Conservation (phyloP, 257 asterid genomes). For the Thymus quinquecostatus region DNA sequence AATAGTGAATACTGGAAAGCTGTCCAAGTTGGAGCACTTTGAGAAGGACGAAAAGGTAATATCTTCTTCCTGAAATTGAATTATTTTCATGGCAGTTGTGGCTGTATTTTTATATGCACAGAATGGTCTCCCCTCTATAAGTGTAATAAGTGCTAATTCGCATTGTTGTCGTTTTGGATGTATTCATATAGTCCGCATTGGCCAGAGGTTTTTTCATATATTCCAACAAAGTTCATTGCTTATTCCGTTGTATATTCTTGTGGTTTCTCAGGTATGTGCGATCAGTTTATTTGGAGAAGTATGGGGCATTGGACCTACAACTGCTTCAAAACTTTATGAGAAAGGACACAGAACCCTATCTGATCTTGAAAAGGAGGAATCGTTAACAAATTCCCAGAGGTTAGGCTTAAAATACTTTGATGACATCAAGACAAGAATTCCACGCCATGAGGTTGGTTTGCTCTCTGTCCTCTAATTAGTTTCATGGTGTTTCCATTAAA, state of each 20-base stretch:
- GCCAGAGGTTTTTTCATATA: no score
- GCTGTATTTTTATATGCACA: neutral
- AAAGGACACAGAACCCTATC: constrained; percentile 86
- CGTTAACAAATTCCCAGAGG: constrained; percentile 76
- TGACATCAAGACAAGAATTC: constrained; percentile 87
- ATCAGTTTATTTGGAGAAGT: constrained; percentile 94
- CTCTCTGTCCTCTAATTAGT: constrained; percentile 19
- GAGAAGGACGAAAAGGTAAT: constrained; percentile 92
- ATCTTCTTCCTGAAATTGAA: constrained; percentile 24
- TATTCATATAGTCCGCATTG: no score
- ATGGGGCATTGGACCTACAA: constrained; percentile 96
- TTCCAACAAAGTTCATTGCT: no score
- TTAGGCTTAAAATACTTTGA: constrained; percentile 80
- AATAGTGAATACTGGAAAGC: constrained; percentile 90
- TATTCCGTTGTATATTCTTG: no score
- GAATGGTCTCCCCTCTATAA: no score
- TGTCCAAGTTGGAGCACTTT: constrained; percentile 91
- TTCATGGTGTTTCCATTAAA: constrained; percentile 7
- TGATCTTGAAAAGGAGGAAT: constrained; percentile 72
- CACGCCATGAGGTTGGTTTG: constrained; percentile 85
- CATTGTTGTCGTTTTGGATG: no score
- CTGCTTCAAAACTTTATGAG: constrained; percentile 86
- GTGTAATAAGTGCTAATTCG: no score
- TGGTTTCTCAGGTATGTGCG: constrained; percentile 60
- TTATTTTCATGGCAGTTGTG: constrained; percentile 1